Evolutionary conservation across 2,329 filamentous ascomycete species (phyloP).

Genomic region (Fusarium udum): DNA sequence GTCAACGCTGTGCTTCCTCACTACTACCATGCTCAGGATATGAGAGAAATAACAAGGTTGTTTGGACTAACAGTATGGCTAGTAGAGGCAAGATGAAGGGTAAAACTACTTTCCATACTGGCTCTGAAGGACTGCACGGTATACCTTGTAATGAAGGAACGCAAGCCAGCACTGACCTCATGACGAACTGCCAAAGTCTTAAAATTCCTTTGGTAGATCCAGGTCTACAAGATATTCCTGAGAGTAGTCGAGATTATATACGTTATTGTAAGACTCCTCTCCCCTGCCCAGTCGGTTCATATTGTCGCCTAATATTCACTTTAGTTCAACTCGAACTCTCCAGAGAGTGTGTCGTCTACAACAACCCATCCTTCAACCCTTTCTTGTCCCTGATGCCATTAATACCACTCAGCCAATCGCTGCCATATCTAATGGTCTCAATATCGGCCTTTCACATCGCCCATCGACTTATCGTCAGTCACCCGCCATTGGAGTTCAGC

Average conservation of each 20-base stretch:
- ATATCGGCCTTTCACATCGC: background rate
- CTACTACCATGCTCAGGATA: background rate
- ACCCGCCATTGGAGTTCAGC: background rate
- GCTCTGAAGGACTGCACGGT: too few species aligned
- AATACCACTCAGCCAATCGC: accelerated
- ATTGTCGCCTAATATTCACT: too few species aligned
- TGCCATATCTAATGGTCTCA: background rate
- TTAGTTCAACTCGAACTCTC: background rate
- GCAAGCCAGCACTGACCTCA: too few species aligned
- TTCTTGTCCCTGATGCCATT: background rate
- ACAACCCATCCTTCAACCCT: background rate
- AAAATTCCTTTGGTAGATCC: background rate
- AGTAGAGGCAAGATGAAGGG: background rate
- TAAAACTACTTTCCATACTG: accelerated
- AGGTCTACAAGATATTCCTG: background rate
- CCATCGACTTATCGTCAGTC: background rate
- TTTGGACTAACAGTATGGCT: background rate
- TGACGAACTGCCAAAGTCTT: too few species aligned
- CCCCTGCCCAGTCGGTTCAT: too few species aligned
- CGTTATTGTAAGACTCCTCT: background rate
- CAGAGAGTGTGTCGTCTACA: background rate
- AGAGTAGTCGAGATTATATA: background rate
- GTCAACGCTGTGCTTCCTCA: background rate
- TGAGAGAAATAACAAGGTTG: accelerated
- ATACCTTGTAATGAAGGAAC: too few species aligned